Evolutionary conservation across 2,329 filamentous ascomycete species (phyloP).

Genomic region (Penicillium oxalicum): DNA sequence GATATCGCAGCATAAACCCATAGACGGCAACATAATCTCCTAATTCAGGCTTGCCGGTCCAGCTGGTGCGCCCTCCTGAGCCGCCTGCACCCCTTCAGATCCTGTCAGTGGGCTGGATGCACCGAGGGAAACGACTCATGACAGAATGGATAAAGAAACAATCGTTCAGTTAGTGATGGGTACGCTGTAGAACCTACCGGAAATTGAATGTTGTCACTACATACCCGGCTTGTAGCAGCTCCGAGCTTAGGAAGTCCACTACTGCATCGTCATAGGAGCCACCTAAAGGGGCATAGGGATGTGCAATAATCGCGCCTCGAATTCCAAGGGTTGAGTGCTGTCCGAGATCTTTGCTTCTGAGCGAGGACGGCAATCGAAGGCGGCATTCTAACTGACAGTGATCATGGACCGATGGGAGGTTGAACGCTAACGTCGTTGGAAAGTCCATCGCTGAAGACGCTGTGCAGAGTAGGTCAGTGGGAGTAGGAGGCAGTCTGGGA

Average conservation of each 20-base stretch:
- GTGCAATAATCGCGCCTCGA: slow-evolving; percentile 65
- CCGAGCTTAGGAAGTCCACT: slow-evolving; percentile 59
- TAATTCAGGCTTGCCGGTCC: slow-evolving; percentile 75
- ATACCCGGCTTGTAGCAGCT: slow-evolving; percentile 64
- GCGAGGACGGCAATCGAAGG: slow-evolving; percentile 62
- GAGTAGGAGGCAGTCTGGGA: no score
- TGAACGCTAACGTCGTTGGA: slow-evolving; percentile 52
- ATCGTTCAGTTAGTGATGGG: no score
- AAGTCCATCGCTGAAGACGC: slow-evolving; percentile 24
- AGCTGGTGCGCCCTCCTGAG: slow-evolving; percentile 74
- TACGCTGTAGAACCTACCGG: slow-evolving; percentile 47
- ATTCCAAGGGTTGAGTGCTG: slow-evolving; percentile 26
- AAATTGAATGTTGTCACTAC: slow-evolving; percentile 90
- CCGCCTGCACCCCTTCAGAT: slow-evolving; percentile 63
- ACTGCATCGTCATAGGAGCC: slow-evolving; percentile 79
- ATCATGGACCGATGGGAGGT: slow-evolving; percentile 80
- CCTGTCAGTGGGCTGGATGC: slow-evolving; percentile 9
- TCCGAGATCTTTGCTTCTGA: slow-evolving; percentile 18
- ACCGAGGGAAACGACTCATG: background rate
- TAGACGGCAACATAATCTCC: slow-evolving; percentile 76
- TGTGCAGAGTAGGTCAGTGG: no score
- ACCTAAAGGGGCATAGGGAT: slow-evolving; percentile 85
- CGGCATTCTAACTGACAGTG: slow-evolving; percentile 70
- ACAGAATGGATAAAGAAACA: background rate
- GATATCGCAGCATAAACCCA: slow-evolving; percentile 72